Percentiles rank a stretch among this genome's conserved stretches.
Conservation (phyloP, 257 asterid species). For the Verbena officinalis region DNA sequence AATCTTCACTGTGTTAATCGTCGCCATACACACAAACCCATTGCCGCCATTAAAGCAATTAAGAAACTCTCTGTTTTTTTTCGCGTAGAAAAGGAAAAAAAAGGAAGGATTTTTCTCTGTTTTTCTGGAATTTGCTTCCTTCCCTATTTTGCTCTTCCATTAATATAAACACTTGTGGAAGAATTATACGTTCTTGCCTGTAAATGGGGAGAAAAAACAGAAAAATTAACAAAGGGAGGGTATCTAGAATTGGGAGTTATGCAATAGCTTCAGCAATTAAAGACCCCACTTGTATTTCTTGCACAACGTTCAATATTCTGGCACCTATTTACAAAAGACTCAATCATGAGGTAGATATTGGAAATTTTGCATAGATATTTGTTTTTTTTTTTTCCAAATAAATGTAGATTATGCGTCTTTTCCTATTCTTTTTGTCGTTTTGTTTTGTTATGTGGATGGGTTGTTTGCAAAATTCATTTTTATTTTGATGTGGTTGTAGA, state of each 20-base stretch:
- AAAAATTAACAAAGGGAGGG: constrained; percentile 50
- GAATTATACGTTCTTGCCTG: constrained; percentile 8
- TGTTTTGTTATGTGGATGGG: too few relatives aligned
- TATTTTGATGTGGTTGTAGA: not conserved
- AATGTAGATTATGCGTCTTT: constrained; percentile 5
- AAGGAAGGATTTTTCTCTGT: not conserved
- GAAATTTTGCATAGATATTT: not conserved
- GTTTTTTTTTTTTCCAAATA: too few relatives aligned
- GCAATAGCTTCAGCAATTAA: constrained; percentile 80
- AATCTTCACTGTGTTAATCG: constrained; percentile 32
- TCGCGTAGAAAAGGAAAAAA: not conserved
- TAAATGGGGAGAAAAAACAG: constrained; percentile 67
- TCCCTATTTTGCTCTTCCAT: constrained; percentile 5
- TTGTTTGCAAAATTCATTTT: not conserved
- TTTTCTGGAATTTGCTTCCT: constrained; percentile 11
- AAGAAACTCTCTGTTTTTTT: not conserved
- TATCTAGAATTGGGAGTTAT: constrained; percentile 76
- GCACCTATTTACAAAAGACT: constrained; percentile 97
- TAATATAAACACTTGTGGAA: not conserved
- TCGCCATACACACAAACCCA: constrained; percentile 25
- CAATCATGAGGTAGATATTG: constrained; percentile 54
- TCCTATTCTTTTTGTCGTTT: too few relatives aligned
- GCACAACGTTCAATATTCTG: constrained; percentile 95
- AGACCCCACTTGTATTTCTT: constrained; percentile 82
- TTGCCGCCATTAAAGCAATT: constrained; percentile 17